Conservation (phyloP, 768 basidiomycete genomes). For the Auriscalpium microsporum region DNA sequence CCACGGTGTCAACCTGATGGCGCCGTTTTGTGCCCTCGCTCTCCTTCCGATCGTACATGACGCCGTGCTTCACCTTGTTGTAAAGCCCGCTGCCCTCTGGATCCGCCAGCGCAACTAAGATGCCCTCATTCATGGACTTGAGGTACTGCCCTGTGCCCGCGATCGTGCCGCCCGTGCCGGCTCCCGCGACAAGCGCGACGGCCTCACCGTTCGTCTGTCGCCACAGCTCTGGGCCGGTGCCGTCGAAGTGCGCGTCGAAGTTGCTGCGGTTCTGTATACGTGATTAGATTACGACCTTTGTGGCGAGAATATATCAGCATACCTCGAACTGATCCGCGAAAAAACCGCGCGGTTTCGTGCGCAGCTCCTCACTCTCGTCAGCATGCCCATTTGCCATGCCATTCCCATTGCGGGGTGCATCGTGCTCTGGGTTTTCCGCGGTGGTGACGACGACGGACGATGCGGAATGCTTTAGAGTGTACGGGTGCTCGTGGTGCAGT, state of each 20-base stretch:
- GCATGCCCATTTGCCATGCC: slow-evolving; percentile 21
- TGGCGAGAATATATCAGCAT: not conserved
- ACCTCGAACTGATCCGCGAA: slow-evolving; percentile 97
- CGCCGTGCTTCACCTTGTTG: slow-evolving; percentile 90
- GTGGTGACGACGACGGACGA: slow-evolving; percentile 48
- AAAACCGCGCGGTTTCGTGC: slow-evolving; percentile 62
- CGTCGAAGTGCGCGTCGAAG: slow-evolving; percentile 77
- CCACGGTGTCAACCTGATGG: slow-evolving; percentile 92
- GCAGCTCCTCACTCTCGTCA: slow-evolving; percentile 33
- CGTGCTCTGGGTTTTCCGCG: slow-evolving; percentile 28
- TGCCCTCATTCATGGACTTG: slow-evolving; percentile 59
- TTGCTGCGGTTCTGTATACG: slow-evolving; percentile 71
- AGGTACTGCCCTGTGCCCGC: slow-evolving; percentile 77
- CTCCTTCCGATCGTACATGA: slow-evolving; percentile 92
- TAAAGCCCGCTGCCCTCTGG: slow-evolving; percentile 92
- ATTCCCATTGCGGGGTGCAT: slow-evolving; percentile 20
- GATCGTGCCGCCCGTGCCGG: slow-evolving; percentile 95
- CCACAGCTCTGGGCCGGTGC: slow-evolving; percentile 95
- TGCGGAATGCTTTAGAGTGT: slow-evolving; percentile 28
- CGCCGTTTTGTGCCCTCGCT: slow-evolving; percentile 88
- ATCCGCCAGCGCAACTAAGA: slow-evolving; percentile 75
- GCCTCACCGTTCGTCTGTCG: slow-evolving; percentile 78
- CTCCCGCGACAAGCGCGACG: slow-evolving; percentile 84
- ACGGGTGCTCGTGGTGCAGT: slow-evolving; percentile 5
- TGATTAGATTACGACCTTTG: not conserved